These are phyloP conservation scores for Serendipita sp. DNA, from an alignment of 768 basidiomycete species.

Conservation along the genomic window DNA sequence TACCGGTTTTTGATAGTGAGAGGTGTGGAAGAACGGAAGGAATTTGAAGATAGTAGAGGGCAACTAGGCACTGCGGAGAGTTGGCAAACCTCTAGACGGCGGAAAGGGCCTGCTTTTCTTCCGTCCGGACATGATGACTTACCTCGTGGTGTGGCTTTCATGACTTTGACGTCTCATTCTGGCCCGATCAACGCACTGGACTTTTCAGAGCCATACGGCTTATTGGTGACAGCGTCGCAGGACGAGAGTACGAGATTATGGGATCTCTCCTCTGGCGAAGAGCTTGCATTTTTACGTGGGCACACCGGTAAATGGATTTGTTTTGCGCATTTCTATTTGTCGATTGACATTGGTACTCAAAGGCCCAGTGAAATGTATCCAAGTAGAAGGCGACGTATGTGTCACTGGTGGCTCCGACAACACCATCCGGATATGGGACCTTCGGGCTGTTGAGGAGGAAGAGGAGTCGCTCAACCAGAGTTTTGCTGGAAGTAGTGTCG, in stretches of 20 bases:
- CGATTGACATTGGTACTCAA: background rate
- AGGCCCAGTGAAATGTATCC: constrained; percentile 64
- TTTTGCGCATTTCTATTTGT: background rate
- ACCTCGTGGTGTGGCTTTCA: constrained; percentile 89
- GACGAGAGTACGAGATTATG: constrained; percentile 83
- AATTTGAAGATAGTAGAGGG: constrained; percentile 41
- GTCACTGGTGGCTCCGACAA: constrained; percentile 85
- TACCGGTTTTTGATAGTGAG: constrained; percentile 39
- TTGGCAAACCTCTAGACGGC: constrained; percentile 47
- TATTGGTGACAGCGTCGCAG: constrained; percentile 76
- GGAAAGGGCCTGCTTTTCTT: constrained; percentile 83
- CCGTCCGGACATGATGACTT: constrained; percentile 96
- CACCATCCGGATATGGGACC: constrained; percentile 77
- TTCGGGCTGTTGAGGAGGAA: constrained; percentile 66
- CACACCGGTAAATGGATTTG: constrained; percentile 38
- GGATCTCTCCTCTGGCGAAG: constrained; percentile 83
- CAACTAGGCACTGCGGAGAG: constrained; percentile 20
- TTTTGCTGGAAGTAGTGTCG: constrained; percentile 1
- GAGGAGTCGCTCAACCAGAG: constrained; percentile 26
- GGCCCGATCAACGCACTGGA: constrained; percentile 79
- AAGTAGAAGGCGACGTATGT: constrained; percentile 84
- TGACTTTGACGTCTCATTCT: constrained; percentile 75
- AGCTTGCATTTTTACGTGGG: constrained; percentile 72
- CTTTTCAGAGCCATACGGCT: constrained; percentile 93
- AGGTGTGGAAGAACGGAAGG: constrained; percentile 74